Evolutionary conservation across 73 alveolate species (phyloP).

Genomic region (Stentor coeruleus): DNA sequence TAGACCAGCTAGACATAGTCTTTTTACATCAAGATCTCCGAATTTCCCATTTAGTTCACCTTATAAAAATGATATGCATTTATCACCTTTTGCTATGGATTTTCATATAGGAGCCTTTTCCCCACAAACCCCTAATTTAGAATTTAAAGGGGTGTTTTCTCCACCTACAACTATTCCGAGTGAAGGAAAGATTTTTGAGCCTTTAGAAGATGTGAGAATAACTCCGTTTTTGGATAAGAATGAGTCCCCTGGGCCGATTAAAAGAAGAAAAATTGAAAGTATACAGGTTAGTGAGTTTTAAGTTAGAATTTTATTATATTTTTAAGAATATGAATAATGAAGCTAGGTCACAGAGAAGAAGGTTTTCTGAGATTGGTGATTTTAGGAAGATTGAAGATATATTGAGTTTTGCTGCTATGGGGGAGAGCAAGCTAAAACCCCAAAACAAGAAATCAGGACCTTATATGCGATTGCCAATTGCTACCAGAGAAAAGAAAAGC

Average conservation of each 20-base stretch:
- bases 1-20: conserved; percentile 8
- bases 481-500: too few species aligned
- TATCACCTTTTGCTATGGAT: not conserved
- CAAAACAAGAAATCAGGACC: too few species aligned
- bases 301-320: too few species aligned
- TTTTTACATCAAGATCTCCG: not conserved
- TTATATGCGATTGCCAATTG: too few species aligned
- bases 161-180: not conserved
- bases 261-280: not conserved
- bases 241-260: not conserved
- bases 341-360: too few species aligned
- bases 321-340: too few species aligned
- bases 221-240: not conserved
- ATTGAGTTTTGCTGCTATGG: too few species aligned
- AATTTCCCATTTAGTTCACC: not conserved
- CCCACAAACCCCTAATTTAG: not conserved
- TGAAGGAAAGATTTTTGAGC: not conserved
- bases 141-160: not conserved
- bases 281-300: not conserved
- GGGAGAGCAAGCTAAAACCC: too few species aligned
- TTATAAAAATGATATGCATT: not conserved
- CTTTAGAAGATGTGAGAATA: not conserved
- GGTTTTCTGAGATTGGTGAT: too few species aligned
- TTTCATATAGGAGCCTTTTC: conserved; percentile 1
- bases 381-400: too few species aligned